A percentile compares a stretch with the other conserved stretches of the same genome.
These are phyloP conservation scores for Solanum pinnatisectum DNA, from an alignment of 257 asterid genomes.

Conservation along the genomic window DNA sequence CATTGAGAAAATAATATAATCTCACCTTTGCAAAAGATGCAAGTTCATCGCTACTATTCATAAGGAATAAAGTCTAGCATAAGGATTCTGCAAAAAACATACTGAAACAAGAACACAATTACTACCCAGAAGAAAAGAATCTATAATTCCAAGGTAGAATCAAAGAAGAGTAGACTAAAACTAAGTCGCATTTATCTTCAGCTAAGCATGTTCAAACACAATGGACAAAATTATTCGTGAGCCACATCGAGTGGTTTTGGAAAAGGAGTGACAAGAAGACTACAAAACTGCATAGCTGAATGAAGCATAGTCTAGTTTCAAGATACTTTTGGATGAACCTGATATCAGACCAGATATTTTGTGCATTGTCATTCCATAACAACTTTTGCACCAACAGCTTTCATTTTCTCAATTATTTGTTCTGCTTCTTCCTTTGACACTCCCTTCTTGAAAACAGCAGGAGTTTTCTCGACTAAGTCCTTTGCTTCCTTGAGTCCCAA, in stretches of 20 bases:
- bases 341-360: not conserved
- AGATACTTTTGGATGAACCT: not conserved
- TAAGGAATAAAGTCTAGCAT: not conserved
- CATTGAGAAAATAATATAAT: not conserved
- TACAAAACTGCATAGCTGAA: not conserved
- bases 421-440: constrained; percentile 39
- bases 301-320: not conserved
- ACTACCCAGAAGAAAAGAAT: not conserved
- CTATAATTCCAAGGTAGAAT: not conserved
- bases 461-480: constrained; percentile 35
- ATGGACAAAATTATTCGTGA: not conserved
- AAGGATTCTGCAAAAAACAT: not conserved
- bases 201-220: not conserved
- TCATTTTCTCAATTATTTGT: constrained; percentile 35
- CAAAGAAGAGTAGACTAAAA: not conserved
- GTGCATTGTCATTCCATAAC: constrained; percentile 22
- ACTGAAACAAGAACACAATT: not conserved
- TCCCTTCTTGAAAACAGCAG: constrained; percentile 33
- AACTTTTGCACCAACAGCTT: constrained; percentile 33
- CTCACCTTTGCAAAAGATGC: not conserved
- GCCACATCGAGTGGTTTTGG: not conserved
- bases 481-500: constrained; percentile 40
- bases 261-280: not conserved
- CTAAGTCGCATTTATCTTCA: not conserved
- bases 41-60: not conserved